Base-by-base conservation (phyloP, 2,329 filamentous ascomycete genomes). In the Metarhizium brunneum region DNA sequence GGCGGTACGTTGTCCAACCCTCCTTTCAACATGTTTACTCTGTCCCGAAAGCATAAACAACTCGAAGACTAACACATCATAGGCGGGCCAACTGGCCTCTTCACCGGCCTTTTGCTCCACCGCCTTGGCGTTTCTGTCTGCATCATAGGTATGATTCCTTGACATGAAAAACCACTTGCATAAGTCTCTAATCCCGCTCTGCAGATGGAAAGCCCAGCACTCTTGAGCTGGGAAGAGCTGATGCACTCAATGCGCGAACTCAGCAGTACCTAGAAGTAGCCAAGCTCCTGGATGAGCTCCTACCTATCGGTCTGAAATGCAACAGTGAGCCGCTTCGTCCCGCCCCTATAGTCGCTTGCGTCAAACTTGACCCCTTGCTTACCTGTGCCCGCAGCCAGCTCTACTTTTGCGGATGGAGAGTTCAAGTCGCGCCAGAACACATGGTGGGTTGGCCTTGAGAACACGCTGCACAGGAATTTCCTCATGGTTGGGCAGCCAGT, bases 401-500 rank as follows among this genome's bases (percentile, higher is more conserved):
- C 75, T 4, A 78, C 73, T 0, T 78, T 76, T 54, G 69, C 69
- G 3, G 64, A 74, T 8, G 76, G 76, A 0, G 64, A 69, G n/a
- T 77, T 77, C 64, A 74, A 71, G 50, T 76, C 75, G 30, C 69
- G 73, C 1, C 75, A 77, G 53, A 76, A 69, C 58, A 64, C 72
- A 18, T 78, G 75, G 75, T 77, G 76, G 75, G 71, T 72, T 10
- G 64, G 70, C 14, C 69, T 78, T 4, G 67, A 76, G 50, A 69
- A 77, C 59, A 69, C 69, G 4, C 62, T 72, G 25, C 74, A 76
- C 61, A 76, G 71, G 58, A 77, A 77, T 58, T 77, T 78, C 25
- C 67, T 78, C 48, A 78, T 78, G 75, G 72, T 78, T 52, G 75
- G 76, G 5, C 76, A 78, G 58, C 72, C 76, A 0, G 71, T 71